These are phyloP conservation scores for Davidsoniella virescens DNA, from an alignment of 2,329 filamentous ascomycete species.

Conservation along the genomic window DNA sequence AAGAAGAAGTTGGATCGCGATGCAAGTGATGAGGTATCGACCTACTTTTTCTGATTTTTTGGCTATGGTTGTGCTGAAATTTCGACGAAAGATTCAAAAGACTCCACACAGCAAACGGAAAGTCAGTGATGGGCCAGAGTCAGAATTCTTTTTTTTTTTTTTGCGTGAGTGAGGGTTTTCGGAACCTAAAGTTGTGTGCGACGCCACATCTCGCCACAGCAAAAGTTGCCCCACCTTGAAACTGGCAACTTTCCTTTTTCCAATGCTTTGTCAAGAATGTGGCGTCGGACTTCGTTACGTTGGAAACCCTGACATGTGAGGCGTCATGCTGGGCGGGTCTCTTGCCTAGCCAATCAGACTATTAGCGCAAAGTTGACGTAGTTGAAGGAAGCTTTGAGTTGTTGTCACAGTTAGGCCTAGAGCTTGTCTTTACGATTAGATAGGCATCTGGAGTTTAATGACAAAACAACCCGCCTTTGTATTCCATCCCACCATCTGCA, in stretches of 20 bases:
- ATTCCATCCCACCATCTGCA: too few relatives aligned
- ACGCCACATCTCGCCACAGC: constrained; percentile 8
- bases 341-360: constrained; percentile 4
- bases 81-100: constrained; percentile 11
- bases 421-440: too few relatives aligned
- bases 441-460: too few relatives aligned
- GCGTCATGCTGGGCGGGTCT: not conserved
- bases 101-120: constrained; percentile 11
- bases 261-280: not conserved
- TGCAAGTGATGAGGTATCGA: constrained; percentile 1
- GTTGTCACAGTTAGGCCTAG: too few relatives aligned
- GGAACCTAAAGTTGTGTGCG: constrained; percentile 12
- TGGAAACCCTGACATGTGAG: not conserved
- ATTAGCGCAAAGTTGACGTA: constrained; percentile 3
- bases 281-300: not conserved
- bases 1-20: not conserved
- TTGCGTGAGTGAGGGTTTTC: constrained; percentile 10
- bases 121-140: constrained; percentile 8
- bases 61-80: constrained; percentile 12
- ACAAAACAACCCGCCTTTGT: too few relatives aligned
- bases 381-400: too few relatives aligned
- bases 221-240: not conserved
- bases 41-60: constrained; percentile 13
- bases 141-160: constrained; percentile 10
- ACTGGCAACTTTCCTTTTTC: too few relatives aligned